phyloP scores from a whole-genome alignment of 1,284 basidiomycete genomes.

The Trichosporon sp. region DNA sequence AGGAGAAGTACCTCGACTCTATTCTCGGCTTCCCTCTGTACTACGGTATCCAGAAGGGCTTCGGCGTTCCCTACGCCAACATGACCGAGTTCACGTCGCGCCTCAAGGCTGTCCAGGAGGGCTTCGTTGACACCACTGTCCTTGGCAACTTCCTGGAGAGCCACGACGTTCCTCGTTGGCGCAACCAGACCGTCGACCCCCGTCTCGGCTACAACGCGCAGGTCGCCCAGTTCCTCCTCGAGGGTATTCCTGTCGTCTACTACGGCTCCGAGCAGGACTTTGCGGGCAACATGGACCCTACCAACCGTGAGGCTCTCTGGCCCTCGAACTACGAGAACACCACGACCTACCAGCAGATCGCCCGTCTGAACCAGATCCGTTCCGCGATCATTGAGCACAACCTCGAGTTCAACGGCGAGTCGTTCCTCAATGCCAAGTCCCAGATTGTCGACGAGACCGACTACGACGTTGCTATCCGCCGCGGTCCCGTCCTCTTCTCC shows the following conservation, averaged over 20 bases:
- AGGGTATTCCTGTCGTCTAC: constrained; percentile 69
- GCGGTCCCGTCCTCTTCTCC: constrained; percentile 64
- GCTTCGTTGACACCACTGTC: constrained; percentile 52
- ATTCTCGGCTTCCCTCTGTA: constrained; percentile 62
- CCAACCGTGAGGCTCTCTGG: constrained; percentile 73
- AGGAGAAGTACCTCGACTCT: constrained; percentile 42
- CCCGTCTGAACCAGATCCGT: constrained; percentile 65
- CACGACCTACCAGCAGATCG: constrained; percentile 61
- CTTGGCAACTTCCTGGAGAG: constrained; percentile 81
- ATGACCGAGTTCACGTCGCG: constrained; percentile 58
- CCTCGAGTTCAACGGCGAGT: constrained; percentile 50
- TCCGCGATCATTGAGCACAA: constrained; percentile 58
- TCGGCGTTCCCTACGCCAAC: constrained; percentile 57
- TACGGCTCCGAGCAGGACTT: constrained; percentile 67
- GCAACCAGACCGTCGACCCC: constrained; percentile 53
- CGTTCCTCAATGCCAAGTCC: constrained; percentile 59
- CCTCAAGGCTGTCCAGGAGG: constrained; percentile 58
- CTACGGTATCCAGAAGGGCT: constrained; percentile 60
- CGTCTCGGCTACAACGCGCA: constrained; percentile 58
- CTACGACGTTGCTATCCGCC: constrained; percentile 64
- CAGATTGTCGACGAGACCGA: constrained; percentile 59
- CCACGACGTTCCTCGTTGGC: constrained; percentile 72
- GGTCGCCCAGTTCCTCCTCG: constrained; percentile 62
- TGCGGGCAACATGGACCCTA: constrained; percentile 58
- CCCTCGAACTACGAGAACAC: constrained; percentile 53